Base-by-base conservation (phyloP, 768 basidiomycete species). In the Tricholoma terreum region DNA sequence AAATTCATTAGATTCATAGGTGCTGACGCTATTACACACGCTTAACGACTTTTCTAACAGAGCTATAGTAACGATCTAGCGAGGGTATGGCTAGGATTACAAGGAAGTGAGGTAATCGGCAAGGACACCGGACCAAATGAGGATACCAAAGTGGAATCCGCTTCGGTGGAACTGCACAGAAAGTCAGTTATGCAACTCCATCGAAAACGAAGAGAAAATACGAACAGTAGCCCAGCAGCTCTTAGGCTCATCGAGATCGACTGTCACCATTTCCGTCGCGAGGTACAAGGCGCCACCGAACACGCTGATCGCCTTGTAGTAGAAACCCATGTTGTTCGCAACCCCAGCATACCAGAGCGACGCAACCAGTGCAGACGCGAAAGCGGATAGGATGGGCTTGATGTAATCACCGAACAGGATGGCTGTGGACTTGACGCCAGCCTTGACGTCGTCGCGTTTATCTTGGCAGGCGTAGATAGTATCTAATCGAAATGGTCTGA, bases 381-480 rank as follows among this genome's bases (percentile, higher is more conserved):
- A 64, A 10, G 7, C 54, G 3, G 19, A 35, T 5, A 64, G 53
- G 22, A 61, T 61, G 10, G 63, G 60, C 40, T 58, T 61, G 52
- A 64, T 61, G 24, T 45, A 52, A 17, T 46, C 48, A 19, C 60
- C 63, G 43, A 64, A 64, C 21, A 61, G 17, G 9, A 64, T 30
- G 12, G 63, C 60, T 21, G 58, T 59, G 19, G 61, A 62, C 52
- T 64, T 64, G 6, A 64, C 60, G 11, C 63, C 63, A 22, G 63
- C 63, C 19, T 61, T 60, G 5, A 80, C 67, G 63, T 86, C 85
- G 71, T 86, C 85, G 34, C 70, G 67, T 56, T 82, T 82, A 67
- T 87, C 85, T 54, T 72, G 74, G 62, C 83, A 83, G 2, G 84
- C 85, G 63, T 87, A 87, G 61, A 85, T 83, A 0, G 84, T 83